A percentile compares a stretch with the other conserved stretches of the same genome.
phyloP scores from a whole-genome alignment of 2,329 filamentous ascomycete genomes.

The Pleurostoma richardsiae region DNA sequence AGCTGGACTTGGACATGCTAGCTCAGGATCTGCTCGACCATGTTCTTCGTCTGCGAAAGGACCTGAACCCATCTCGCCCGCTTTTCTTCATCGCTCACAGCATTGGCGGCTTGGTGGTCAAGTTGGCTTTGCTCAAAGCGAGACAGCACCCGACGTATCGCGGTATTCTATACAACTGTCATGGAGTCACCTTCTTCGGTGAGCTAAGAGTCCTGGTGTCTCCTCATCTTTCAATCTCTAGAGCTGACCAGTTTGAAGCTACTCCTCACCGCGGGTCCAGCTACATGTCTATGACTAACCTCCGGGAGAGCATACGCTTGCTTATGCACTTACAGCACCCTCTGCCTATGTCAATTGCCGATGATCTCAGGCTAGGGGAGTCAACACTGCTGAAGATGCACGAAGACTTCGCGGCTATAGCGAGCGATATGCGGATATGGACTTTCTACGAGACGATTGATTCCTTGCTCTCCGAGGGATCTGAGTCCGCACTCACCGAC shows the following conservation, averaged over 20 bases:
- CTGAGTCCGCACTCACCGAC: slow-evolving; percentile 24
- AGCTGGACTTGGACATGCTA: slow-evolving; percentile 35
- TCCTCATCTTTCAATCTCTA: too few species aligned
- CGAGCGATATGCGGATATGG: slow-evolving; percentile 56
- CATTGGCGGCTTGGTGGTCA: slow-evolving; percentile 55
- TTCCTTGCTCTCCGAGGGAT: slow-evolving; percentile 43
- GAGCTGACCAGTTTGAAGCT: slow-evolving; percentile 23
- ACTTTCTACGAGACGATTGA: slow-evolving; percentile 60
- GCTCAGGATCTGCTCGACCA: slow-evolving; percentile 42
- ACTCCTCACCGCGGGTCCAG: slow-evolving; percentile 60
- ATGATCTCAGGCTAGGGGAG: slow-evolving; percentile 46
- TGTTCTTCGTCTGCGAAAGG: slow-evolving; percentile 24
- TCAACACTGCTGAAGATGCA: slow-evolving; percentile 42
- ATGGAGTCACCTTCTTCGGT: slow-evolving; percentile 58
- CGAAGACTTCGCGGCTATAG: slow-evolving; percentile 50
- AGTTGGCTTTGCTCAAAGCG: slow-evolving; percentile 48
- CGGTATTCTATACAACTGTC: slow-evolving; percentile 48
- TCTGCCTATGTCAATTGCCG: slow-evolving; percentile 43
- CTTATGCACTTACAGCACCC: slow-evolving; percentile 46
- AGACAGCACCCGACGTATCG: slow-evolving; percentile 29
- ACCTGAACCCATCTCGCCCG: slow-evolving; percentile 35
- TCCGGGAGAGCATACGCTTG: slow-evolving; percentile 48
- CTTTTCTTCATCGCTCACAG: slow-evolving; percentile 58
- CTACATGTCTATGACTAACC: slow-evolving; percentile 53
- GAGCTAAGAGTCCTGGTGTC: slow-evolving; percentile 11